Evolutionary conservation across 2,329 filamentous ascomycete species (phyloP).

Genomic region (Neoarthrinium moseri): DNA sequence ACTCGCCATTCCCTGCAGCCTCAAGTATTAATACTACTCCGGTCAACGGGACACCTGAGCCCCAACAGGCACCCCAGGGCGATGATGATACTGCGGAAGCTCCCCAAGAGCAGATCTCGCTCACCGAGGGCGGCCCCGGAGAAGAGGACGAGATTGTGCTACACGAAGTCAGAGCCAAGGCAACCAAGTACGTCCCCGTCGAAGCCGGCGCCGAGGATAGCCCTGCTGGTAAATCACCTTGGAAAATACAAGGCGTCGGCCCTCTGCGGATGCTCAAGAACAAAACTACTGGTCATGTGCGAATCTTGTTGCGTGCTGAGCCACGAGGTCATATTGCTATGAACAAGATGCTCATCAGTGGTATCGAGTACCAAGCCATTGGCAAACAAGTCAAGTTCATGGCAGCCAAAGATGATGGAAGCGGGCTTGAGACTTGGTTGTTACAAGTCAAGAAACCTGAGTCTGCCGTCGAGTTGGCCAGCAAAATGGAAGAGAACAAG

Average conservation of each 20-base stretch:
- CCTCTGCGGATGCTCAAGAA: constrained; percentile 71
- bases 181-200: constrained; percentile 56
- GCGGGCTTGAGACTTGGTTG: constrained; percentile 67
- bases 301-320: constrained; percentile 72
- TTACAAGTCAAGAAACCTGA: constrained; percentile 64
- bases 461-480: constrained; percentile 50
- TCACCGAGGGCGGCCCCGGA: constrained; percentile 64
- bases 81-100: constrained; percentile 47
- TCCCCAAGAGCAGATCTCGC: constrained; percentile 67
- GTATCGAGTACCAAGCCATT: constrained; percentile 61
- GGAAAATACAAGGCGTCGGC: constrained; percentile 70
- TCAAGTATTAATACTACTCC: constrained; percentile 62
- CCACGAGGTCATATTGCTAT: constrained; percentile 72
- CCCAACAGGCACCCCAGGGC: constrained; percentile 35
- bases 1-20: constrained; percentile 48
- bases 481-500: constrained; percentile 53
- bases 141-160: constrained; percentile 72
- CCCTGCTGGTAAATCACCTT: constrained; percentile 55
- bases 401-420: constrained; percentile 56
- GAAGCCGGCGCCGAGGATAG: constrained; percentile 43
- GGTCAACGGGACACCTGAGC: constrained; percentile 58
- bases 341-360: constrained; percentile 64
- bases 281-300: constrained; percentile 64
- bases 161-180: constrained; percentile 70
- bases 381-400: constrained; percentile 61